These are phyloP conservation scores for Pezicula neosporulosa DNA, from an alignment of 2,329 filamentous ascomycete genomes.

Conservation along the genomic window DNA sequence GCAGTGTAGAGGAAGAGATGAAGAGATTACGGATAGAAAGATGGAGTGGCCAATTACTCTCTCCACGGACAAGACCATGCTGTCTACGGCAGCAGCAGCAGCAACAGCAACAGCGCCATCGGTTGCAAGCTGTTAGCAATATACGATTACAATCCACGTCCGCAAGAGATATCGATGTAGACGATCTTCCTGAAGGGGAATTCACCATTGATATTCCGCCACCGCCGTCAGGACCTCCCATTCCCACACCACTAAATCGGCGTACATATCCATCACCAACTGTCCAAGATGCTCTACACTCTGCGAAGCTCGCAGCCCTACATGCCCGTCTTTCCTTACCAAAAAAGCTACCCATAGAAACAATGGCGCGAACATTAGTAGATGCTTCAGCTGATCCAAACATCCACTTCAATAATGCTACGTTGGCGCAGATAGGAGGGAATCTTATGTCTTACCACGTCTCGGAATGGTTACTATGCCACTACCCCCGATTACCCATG, in stretches of 20 bases:
- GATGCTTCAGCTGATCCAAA: conserved; percentile 80
- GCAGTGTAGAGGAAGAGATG: conserved; percentile 36
- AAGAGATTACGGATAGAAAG: conserved; percentile 59
- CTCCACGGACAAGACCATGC: conserved; percentile 34
- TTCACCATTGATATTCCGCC: neutral
- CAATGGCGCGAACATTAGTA: conserved; percentile 80
- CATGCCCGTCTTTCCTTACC: conserved; percentile 86
- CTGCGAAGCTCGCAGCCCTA: conserved; percentile 87
- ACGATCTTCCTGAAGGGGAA: conserved; percentile 4
- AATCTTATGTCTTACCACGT: conserved; percentile 86
- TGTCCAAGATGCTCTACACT: conserved; percentile 62
- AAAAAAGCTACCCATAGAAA: conserved; percentile 77
- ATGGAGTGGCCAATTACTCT: conserved; percentile 58
- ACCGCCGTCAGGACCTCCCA: neutral
- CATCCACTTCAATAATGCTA: conserved; percentile 81
- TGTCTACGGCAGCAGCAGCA: conserved; percentile 32
- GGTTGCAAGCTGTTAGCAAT: conserved; percentile 22
- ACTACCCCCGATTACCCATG: conserved; percentile 88
- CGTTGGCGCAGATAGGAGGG: conserved; percentile 75
- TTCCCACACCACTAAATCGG: conserved; percentile 32
- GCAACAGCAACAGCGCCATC: neutral
- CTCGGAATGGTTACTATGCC: conserved; percentile 81
- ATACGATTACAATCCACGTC: conserved; percentile 19
- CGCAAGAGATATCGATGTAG: neutral
- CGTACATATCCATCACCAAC: conserved; percentile 60